Evolutionary conservation across 192 early-diverging fungal genomes (phyloP).

Genomic region (Allomyces arbusculus): DNA sequence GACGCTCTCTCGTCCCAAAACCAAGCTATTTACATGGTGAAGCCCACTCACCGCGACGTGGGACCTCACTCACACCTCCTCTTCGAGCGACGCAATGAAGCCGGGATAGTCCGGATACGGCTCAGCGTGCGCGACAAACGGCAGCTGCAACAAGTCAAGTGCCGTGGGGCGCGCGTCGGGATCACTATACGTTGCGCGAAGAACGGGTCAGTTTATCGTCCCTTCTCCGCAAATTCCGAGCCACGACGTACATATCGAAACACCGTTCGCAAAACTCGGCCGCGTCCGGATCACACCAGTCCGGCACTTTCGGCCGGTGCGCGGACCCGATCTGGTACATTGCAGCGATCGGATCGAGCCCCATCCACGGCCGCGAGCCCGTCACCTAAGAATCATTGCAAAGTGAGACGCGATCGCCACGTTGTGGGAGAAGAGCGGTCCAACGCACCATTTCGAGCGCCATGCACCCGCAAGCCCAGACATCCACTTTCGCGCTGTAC

Average conservation of each 20-base stretch:
- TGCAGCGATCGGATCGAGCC: conserved; percentile 26
- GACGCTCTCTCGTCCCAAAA: too few species aligned
- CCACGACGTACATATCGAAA: conserved; percentile 44
- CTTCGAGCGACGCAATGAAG: not conserved
- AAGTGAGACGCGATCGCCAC: too few species aligned
- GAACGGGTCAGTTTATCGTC: not conserved
- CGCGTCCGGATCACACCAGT: conserved; percentile 37
- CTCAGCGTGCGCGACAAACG: not conserved
- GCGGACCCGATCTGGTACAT: conserved; percentile 58
- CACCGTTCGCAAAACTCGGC: conserved; percentile 54
- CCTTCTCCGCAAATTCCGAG: not conserved
- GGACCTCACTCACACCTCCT: too few species aligned
- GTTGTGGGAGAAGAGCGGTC: too few species aligned
- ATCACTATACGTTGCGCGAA: not conserved
- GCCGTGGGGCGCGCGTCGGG: not conserved
- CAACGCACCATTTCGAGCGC: conserved; percentile 67
- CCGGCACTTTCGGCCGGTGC: conserved; percentile 63
- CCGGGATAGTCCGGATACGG: not conserved
- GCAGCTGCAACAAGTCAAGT: not conserved
- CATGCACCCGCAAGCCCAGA: conserved; percentile 71
- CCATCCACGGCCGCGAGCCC: conserved; percentile 52
- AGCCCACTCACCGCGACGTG: too few species aligned
- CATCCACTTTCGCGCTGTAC: conserved; percentile 82
- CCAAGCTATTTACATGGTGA: too few species aligned
- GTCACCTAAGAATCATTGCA: conserved; percentile 22